These are phyloP conservation scores for Aleurites moluccanus DNA, from an alignment of 441 rosid genomes.

Conservation along the genomic window DNA sequence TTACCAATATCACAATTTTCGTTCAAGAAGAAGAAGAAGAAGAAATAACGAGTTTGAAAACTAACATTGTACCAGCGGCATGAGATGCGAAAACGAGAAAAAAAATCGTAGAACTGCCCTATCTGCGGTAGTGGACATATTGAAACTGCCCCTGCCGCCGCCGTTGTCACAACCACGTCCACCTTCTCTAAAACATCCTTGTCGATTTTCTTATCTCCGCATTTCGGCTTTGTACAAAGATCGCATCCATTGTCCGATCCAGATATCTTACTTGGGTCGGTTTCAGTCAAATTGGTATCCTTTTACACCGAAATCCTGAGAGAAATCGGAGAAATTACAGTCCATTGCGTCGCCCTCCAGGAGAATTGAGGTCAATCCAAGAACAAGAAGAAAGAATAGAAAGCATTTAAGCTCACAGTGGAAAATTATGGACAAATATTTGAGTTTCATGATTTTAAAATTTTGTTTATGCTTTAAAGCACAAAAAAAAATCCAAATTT, in stretches of 20 bases:
- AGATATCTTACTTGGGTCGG: slow-evolving; percentile 19
- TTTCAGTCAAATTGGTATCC: slow-evolving; percentile 41
- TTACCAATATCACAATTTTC: neutral
- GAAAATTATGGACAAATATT: too few relatives aligned
- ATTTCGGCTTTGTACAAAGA: slow-evolving; percentile 31
- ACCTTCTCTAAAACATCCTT: slow-evolving; percentile 24
- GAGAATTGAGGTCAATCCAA: too few relatives aligned
- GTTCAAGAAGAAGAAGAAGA: neutral
- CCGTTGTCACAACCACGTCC: neutral
- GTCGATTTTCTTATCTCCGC: slow-evolving; percentile 23
- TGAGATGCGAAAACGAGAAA: slow-evolving; percentile 61
- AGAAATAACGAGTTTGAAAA: neutral
- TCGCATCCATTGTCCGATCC: slow-evolving; percentile 28
- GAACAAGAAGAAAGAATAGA: too few relatives aligned
- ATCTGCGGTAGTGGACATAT: slow-evolving; percentile 60
- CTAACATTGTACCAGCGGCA: slow-evolving; percentile 57
- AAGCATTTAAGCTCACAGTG: too few relatives aligned
- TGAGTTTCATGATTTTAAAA: too few relatives aligned
- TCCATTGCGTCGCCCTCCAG: too few relatives aligned
- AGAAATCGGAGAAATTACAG: too few relatives aligned
- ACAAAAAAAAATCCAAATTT: too few relatives aligned
- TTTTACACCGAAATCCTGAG: slow-evolving; percentile 37
- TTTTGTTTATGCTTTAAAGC: too few relatives aligned
- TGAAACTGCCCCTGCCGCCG: slow-evolving; percentile 36
- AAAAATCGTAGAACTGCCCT: slow-evolving; percentile 64